Evolutionary conservation across 1,284 basidiomycete species (phyloP), one percentile per base, ranked within the genome.

Genomic region (Ustilago trichophora): DNA sequence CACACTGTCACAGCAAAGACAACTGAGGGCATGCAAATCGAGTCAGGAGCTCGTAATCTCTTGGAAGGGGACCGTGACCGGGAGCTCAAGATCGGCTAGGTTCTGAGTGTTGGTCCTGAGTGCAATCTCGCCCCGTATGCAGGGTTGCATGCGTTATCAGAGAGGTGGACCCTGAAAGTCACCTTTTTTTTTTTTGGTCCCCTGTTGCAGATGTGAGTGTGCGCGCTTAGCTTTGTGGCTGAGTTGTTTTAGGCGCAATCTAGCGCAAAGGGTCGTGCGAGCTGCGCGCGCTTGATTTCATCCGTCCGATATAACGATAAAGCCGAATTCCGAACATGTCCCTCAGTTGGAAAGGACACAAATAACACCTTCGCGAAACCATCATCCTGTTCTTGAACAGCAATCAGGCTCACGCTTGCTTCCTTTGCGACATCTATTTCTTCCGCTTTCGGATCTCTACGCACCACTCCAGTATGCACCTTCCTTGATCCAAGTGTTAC

Each of bases 71-170:
- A n/a, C n/a, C n/a, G n/a, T n/a, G n/a, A n/a, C n/a, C n/a, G n/a
- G n/a, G n/a, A n/a, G n/a, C 8, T 41, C 41, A 43, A 21, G 41
- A 21, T 32, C 41, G 41, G 25, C 38, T 26, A 18, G 38, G 16
- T 27, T 16, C 22, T 25, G 12, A 25, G 36, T 10, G 35, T 35
- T 33, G 32, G 26, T 29, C 31, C 41, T 40, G 22, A 24, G 21
- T 26, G 27, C 13, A 24, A 26, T 43, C 25, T 25, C 6, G 34
- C 36, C 55, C 8, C 27, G 13, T 13, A 60, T 60, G 58, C 58
- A 60, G 58, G 58, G 58, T 54, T 45, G 33, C 29, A 34, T 58
- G 50, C 46, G 45, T 60, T 60, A 54, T 60, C 58, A 31, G 48
- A 16, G 15, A 22, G 8, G 8, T 49, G 51, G 58, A 60, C 58